These are phyloP conservation scores for Candida vaughaniae DNA, from an alignment of 805 yeast genomes.

Conservation along the genomic window DNA sequence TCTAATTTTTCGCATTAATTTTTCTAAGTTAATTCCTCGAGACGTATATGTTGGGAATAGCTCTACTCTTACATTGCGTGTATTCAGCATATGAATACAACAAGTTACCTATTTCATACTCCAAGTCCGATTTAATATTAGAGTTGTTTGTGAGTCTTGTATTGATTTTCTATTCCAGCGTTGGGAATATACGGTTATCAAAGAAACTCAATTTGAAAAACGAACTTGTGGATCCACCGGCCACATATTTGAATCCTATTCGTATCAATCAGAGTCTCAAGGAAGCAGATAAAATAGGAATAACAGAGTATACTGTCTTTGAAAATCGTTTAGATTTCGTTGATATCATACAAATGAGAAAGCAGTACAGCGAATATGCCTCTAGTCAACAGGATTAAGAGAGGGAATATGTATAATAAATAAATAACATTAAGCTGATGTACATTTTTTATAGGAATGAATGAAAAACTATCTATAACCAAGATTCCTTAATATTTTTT, in stretches of 20 bases:
- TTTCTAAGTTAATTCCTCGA: too few relatives aligned
- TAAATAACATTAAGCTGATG: background rate
- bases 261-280: constrained; percentile 45
- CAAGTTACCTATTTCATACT: constrained; percentile 25
- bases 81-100: constrained; percentile 55
- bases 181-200: constrained; percentile 12
- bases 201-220: constrained; percentile 17
- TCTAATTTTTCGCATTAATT: too few relatives aligned
- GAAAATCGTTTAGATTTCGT: constrained; percentile 52
- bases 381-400: constrained; percentile 12
- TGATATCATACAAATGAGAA: constrained; percentile 46
- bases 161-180: constrained; percentile 39
- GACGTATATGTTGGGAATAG: constrained; percentile 8
- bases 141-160: constrained; percentile 52
- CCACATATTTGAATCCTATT: constrained; percentile 44
- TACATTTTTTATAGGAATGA: too few relatives aligned
- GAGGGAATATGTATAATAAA: background rate
- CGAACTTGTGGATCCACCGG: constrained; percentile 16
- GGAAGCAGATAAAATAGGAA: constrained; percentile 48
- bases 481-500: background rate
- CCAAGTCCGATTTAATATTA: constrained; percentile 40
- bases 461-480: background rate
- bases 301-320: constrained; percentile 33
- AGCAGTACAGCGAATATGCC: constrained; percentile 40
- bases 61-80: constrained; percentile 44